Base-by-base conservation (phyloP, 2,329 filamentous ascomycete genomes). In the Colletotrichum agaves region DNA sequence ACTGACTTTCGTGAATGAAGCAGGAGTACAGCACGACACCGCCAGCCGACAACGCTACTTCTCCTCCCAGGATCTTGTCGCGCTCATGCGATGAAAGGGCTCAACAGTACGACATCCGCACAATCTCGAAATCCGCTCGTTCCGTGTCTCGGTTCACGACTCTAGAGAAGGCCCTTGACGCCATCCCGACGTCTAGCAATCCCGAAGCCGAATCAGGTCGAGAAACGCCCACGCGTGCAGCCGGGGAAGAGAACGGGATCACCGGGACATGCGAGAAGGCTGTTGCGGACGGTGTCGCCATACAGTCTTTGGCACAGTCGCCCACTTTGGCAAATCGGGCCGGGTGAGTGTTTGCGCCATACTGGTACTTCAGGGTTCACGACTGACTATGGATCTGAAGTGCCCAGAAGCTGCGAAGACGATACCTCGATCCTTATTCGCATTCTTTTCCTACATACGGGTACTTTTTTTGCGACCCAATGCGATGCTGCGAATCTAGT, bases 1-100 rank as follows among this genome's bases (percentile, higher is more conserved):
- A 68, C 61, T 53, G 61, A 64, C 55, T 55, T 55, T 68, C 47
- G 47, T 64, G 65, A 58, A 63, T 52, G 64, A 63, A 67, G 65
- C 37, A 68, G 47, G 52, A 47, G 31, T 37, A 21, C 49, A 56
- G 33, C 31, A 59, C 63, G 59, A 67, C 44, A 66, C 33, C 57
- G 58, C 49, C 63, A 43, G 49, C 43, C 44, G 39, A 62, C 44
- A 17, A 50, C 43, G 17, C 35, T 35, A 10, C 53, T 41, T 33
- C 35, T 64, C 57, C 5, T 49, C 17, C 12, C 39, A 39, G 35
- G 47, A 33, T 15, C 44, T 47, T 11, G 21, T 35, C 33, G 35
- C 33, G 39, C 37, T 41, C 33, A 39, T 65, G 65, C 65, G 47
- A 68, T 68, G 65, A 65, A 65, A 59, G 61, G 61, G 12, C 49